phyloP scores from a whole-genome alignment of 2,329 filamentous ascomycete species.

The Colletotrichum aenigma region DNA sequence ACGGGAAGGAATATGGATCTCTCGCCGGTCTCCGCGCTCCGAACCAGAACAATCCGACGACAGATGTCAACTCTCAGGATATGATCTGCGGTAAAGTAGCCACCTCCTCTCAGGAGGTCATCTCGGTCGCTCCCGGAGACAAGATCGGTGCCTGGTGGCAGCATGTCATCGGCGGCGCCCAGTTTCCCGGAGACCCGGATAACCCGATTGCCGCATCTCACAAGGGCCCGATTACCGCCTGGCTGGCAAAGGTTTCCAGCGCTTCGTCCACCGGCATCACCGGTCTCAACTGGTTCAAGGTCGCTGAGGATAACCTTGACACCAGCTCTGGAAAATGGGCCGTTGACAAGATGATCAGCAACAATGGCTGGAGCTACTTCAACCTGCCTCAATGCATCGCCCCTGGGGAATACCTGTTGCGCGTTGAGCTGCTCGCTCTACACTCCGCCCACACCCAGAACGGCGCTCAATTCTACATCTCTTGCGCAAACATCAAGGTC shows the following conservation, averaged over 20 bases:
- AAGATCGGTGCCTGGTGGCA: slow-evolving; percentile 56
- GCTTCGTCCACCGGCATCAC: slow-evolving; percentile 45
- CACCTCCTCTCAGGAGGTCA: slow-evolving; percentile 44
- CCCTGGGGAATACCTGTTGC: slow-evolving; percentile 58
- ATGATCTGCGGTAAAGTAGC: slow-evolving; percentile 54
- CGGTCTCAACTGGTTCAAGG: slow-evolving; percentile 33
- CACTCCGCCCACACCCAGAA: slow-evolving; percentile 48
- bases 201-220: slow-evolving; percentile 60
- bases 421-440: slow-evolving; percentile 58
- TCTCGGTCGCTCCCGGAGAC: slow-evolving; percentile 55
- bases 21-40: slow-evolving; percentile 14
- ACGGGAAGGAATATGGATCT: slow-evolving; percentile 14
- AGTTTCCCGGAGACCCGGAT: slow-evolving; percentile 52
- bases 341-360: slow-evolving; percentile 47
- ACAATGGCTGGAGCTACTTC: slow-evolving; percentile 52
- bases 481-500: slow-evolving; percentile 63
- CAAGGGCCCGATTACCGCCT: slow-evolving; percentile 58
- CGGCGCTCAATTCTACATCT: slow-evolving; percentile 57
- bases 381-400: slow-evolving; percentile 55
- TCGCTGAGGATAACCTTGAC: slow-evolving; percentile 54
- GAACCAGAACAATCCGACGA: slow-evolving; percentile 54
- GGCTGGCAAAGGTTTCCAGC: slow-evolving; percentile 57
- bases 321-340: slow-evolving; percentile 48
- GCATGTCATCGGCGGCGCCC: slow-evolving; percentile 58
- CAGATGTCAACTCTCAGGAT: slow-evolving; percentile 51